Evolutionary conservation across 495 filamentous ascomycete genomes (phyloP).

Genomic region (Venustampulla echinocandica): DNA sequence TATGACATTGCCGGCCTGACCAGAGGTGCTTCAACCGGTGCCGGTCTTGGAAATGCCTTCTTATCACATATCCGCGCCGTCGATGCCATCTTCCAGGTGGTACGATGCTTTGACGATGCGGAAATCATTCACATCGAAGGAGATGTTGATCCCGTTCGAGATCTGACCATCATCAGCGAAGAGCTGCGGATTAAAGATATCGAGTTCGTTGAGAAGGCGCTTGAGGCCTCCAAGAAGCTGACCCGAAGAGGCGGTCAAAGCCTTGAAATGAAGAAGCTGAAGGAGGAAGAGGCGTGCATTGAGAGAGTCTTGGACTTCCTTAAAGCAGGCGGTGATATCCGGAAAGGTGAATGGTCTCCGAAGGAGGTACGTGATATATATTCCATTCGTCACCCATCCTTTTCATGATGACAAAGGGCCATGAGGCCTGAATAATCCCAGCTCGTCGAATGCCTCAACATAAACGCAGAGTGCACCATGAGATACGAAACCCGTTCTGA

Average conservation of each 20-base stretch:
- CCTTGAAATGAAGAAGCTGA: conserved; percentile 95
- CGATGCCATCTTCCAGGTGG: conserved; percentile 99
- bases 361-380: conserved; percentile 77
- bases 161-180: conserved; percentile 93
- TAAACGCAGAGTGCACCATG: conserved; percentile 51
- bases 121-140: conserved; percentile 99
- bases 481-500: conserved; percentile 59
- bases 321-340: conserved; percentile 82
- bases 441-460: conserved; percentile 83
- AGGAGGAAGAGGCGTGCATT: conserved; percentile 88
- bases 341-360: conserved; percentile 77
- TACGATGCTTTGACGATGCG: conserved; percentile 97
- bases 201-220: conserved; percentile 93
- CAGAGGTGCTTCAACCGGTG: conserved; percentile 91
- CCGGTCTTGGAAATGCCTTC: conserved; percentile 96
- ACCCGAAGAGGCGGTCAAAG: conserved; percentile 90
- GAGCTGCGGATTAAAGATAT: conserved; percentile 98
- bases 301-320: conserved; percentile 77
- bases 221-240: conserved; percentile 84
- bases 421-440: conserved; percentile 95
- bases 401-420: conserved; percentile 97
- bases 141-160: conserved; percentile 89
- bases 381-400: conserved; percentile 16
- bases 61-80: conserved; percentile 98
- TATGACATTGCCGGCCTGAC: conserved; percentile 99